Percentiles rank a stretch among this genome's conserved stretches.
Conservation (phyloP, 768 basidiomycete genomes). For the Naganishia vishniacii region DNA sequence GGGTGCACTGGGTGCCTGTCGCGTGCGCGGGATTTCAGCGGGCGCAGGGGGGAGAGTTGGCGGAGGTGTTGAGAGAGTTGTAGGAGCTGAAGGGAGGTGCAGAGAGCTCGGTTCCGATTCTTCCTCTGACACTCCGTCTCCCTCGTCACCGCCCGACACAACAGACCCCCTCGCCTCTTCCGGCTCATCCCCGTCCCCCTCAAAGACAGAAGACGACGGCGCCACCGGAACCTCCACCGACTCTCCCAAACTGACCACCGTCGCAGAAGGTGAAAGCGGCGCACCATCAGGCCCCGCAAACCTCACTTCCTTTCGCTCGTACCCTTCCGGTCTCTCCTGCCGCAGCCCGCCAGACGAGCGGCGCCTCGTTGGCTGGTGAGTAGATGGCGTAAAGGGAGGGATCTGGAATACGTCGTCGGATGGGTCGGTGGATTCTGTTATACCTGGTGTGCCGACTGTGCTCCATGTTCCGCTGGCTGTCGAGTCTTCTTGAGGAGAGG, state of each 20-base stretch:
- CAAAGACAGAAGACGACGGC: conserved; percentile 40
- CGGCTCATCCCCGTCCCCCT: no score
- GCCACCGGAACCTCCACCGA: conserved; percentile 38
- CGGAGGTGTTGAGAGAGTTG: conserved; percentile 13
- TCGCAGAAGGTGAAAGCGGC: conserved; percentile 42
- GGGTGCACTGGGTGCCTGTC: conserved; percentile 12
- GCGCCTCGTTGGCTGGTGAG: no score
- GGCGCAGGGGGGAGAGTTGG: conserved; percentile 13
- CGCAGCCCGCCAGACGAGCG: neutral
- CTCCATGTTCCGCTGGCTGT: conserved; percentile 64
- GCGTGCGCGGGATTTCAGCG: neutral
- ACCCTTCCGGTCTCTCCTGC: neutral
- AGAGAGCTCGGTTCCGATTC: conserved; percentile 17
- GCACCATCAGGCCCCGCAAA: conserved; percentile 48
- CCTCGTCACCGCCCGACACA: neutral
- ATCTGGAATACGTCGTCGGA: neutral
- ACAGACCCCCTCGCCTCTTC: no score
- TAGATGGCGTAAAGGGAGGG: neutral
- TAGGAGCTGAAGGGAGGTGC: conserved; percentile 30
- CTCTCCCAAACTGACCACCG: conserved; percentile 29
- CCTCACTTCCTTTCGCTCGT: conserved; percentile 44
- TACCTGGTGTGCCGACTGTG: conserved; percentile 68
- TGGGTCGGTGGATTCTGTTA: conserved; percentile 38
- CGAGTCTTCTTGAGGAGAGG: neutral
- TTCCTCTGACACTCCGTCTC: no score